phyloP scores from a whole-genome alignment of 257 asterid genomes.

The Nicotiana noctiflora region DNA sequence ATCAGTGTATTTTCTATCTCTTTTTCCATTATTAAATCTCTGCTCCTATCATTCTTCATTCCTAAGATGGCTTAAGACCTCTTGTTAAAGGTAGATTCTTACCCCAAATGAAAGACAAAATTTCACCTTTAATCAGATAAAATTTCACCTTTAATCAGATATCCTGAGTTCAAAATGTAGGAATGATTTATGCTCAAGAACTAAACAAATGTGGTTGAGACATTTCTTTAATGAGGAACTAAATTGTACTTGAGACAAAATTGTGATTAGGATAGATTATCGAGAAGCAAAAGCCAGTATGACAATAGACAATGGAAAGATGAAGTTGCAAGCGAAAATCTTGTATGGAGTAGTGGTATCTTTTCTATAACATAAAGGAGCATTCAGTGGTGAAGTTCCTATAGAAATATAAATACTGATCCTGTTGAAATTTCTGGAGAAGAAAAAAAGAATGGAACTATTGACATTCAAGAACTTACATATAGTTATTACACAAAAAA shows the following conservation, averaged over 20 bases:
- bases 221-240: background rate
- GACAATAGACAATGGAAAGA: background rate
- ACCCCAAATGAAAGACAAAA: too few species aligned
- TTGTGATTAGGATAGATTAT: background rate
- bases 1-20: too few species aligned
- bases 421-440: background rate
- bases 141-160: too few species aligned
- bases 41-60: too few species aligned
- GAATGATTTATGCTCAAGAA: too few species aligned
- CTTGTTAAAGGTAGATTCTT: too few species aligned
- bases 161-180: too few species aligned
- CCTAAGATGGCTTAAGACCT: too few species aligned
- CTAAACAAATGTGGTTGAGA: background rate
- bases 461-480: background rate
- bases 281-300: background rate
- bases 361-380: background rate
- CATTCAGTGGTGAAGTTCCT: background rate
- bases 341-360: background rate
- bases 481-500: background rate
- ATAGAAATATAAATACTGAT: background rate
- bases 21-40: too few species aligned
- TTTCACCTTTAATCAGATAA: too few species aligned
- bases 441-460: background rate
- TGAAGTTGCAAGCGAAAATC: background rate
- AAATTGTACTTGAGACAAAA: background rate